Base-by-base conservation (phyloP, 352 stramenopile genomes). In the Nannochloropsis limnetica region DNA sequence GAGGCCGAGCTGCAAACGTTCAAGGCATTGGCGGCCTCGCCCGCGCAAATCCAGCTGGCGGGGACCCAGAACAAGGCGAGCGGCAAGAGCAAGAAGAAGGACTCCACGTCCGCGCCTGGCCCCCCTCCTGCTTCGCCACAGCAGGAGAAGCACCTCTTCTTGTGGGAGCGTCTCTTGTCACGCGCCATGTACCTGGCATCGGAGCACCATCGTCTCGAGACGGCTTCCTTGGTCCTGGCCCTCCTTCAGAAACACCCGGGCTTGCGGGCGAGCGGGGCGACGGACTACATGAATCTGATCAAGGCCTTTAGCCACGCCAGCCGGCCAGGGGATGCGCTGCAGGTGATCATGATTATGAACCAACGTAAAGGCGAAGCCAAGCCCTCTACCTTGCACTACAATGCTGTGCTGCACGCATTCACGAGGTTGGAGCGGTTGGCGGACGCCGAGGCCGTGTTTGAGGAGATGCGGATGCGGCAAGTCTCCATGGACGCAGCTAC, bases 271-370 rank as follows among this genome's bases (percentile, higher is more conserved):
- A 29, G n/a, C 61, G 25, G 61, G 3, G 3, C 61, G 3, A 29
- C 61, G 61, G 61, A 74, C 25, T 74, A 74, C 61, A 74, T 74
- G 61, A 74, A 74, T 29, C n/a, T 74, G n/a, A 74, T 74, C 11
- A 74, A 74, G 61, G 61, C 20, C 15, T 74, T 74, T 15, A 29
- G 61, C 25, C 61, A 74, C 2, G 61, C 61, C 4, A 74, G 25
- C 11, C 61, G 61, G 61, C 61, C 61, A 20, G 61, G 61, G 61
- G 61, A 74, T 29, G 61, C 61, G 20, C n/a, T 74, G 25, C 61
- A 29, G 25, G 61, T 74, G n/a, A 25, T 74, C 0, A 8, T 31
- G n/a, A 2, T 74, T 15, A 74, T 74, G 61, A 74, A 74, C 61
- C 61, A 74, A 74, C n/a, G 61, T 20, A 74, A 74, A 20, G 61